phyloP scores from a whole-genome alignment of 495 filamentous ascomycete genomes.

The Talaromyces thailandensis region DNA sequence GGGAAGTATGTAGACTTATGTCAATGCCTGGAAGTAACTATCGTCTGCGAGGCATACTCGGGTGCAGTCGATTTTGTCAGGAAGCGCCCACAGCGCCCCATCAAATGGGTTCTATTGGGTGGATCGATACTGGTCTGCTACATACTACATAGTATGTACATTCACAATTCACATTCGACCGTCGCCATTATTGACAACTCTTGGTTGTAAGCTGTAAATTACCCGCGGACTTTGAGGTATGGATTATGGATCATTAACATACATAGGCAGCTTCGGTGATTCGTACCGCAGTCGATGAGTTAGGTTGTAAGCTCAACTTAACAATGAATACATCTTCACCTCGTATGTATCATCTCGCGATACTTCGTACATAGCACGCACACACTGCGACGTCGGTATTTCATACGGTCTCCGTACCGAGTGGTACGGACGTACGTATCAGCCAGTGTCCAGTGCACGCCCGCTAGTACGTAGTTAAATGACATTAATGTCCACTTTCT shows the following conservation, averaged over 20 bases:
- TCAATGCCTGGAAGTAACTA: neutral
- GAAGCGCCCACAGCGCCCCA: neutral
- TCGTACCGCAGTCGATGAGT: neutral
- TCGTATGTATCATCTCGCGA: neutral
- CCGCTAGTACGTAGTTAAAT: neutral
- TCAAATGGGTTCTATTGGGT: neutral
- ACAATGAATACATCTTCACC: neutral
- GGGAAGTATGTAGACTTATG: neutral
- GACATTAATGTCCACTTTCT: neutral
- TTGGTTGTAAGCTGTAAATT: neutral
- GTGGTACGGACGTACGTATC: neutral
- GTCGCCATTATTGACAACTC: neutral
- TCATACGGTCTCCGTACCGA: neutral
- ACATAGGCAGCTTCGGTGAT: neutral
- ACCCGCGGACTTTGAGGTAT: neutral
- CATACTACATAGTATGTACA: too few species aligned
- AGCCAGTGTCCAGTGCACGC: neutral
- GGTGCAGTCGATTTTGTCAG: neutral
- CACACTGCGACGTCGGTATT: neutral
- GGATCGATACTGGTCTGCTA: neutral
- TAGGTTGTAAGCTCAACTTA: neutral
- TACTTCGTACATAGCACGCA: neutral
- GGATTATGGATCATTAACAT: too few species aligned
- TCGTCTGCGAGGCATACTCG: neutral
- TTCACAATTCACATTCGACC: neutral